These are phyloP conservation scores for Scenedesmus sp. DNA, from an alignment of 163 green algal genomes.

Conservation along the genomic window DNA sequence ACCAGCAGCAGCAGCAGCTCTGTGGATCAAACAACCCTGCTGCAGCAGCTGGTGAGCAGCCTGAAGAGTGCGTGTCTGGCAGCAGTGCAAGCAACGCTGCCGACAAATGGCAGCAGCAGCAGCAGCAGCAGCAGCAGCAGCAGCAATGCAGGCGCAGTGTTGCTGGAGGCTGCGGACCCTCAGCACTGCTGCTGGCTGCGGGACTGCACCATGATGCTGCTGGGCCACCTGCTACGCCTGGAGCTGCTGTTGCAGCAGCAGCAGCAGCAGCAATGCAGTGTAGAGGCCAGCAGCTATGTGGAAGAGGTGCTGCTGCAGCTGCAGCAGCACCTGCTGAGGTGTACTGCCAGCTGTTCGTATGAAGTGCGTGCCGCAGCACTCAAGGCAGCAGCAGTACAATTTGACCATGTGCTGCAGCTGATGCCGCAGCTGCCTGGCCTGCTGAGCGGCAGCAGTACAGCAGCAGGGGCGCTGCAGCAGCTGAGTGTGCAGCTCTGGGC, in stretches of 20 bases:
- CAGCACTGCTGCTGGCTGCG: conserved; percentile 37
- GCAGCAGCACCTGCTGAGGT: conserved; percentile 34
- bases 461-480: neutral
- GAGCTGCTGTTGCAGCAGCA: conserved; percentile 38
- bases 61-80: conserved; percentile 33
- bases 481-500: conserved; percentile 26
- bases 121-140: conserved; percentile 7
- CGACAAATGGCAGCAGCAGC: neutral
- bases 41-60: neutral
- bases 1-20: conserved; percentile 22
- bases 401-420: conserved; percentile 34
- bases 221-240: conserved; percentile 26
- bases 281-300: conserved; percentile 8
- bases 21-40: neutral
- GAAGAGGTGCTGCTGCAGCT: conserved; percentile 47
- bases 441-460: conserved; percentile 21
- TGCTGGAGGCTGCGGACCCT: conserved; percentile 5
- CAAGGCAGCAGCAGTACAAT: conserved; percentile 59
- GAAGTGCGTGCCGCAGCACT: conserved; percentile 71
- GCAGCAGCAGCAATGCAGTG: conserved; percentile 16
- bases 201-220: conserved; percentile 7
- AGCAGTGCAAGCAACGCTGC: neutral
- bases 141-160: neutral
- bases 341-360: conserved; percentile 49
- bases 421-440: conserved; percentile 24